These are phyloP conservation scores for Vanderwaltozyma tropicalis DNA, from an alignment of 805 yeast species.

Conservation along the genomic window DNA sequence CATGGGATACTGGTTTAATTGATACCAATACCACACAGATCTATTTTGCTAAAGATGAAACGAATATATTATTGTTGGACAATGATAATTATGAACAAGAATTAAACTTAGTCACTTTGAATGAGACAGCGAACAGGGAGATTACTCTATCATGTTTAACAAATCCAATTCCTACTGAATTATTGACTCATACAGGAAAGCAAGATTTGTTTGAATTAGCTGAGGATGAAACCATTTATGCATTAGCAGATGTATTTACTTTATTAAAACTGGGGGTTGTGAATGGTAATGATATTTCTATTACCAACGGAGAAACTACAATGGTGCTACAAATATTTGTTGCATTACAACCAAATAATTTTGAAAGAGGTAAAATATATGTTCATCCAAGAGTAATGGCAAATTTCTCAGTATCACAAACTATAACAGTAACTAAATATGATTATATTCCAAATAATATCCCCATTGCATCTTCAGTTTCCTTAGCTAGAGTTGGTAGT, in stretches of 20 bases:
- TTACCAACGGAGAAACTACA: constrained; percentile 4
- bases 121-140: not conserved
- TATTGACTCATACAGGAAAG: constrained; percentile 7
- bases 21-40: constrained; percentile 14
- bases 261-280: constrained; percentile 13
- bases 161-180: constrained; percentile 8
- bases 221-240: constrained; percentile 23
- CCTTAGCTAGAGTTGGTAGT: constrained; percentile 20
- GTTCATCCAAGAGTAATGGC: constrained; percentile 20
- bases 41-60: constrained; percentile 10
- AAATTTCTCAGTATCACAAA: constrained; percentile 6
- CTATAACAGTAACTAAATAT: constrained; percentile 6
- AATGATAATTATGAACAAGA: not conserved
- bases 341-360: constrained; percentile 15
- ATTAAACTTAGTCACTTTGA: too few relatives aligned
- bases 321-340: constrained; percentile 14
- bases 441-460: constrained; percentile 3
- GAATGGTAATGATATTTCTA: constrained; percentile 16
- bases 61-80: not conserved
- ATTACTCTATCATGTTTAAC: constrained; percentile 8
- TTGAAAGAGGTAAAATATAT: constrained; percentile 8
- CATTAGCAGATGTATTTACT: constrained; percentile 13
- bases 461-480: constrained; percentile 17
- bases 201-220: not conserved
- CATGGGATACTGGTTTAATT: constrained; percentile 13